A percentile compares a stretch with the other conserved stretches of the same genome.
These are phyloP conservation scores for Hymenoscyphus fraxineus DNA, from an alignment of 2,329 filamentous ascomycete species.

Conservation along the genomic window DNA sequence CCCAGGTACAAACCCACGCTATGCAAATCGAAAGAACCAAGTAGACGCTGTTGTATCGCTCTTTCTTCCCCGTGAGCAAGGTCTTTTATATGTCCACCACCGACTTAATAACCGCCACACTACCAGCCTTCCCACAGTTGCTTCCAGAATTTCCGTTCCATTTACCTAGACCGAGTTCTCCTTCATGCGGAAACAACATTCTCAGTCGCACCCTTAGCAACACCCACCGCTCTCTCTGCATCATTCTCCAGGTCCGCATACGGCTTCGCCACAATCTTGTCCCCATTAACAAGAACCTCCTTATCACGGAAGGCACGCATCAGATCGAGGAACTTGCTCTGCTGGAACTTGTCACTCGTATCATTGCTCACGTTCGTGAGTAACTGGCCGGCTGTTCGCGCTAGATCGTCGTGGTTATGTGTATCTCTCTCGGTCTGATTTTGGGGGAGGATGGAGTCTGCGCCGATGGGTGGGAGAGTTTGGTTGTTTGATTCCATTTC, in stretches of 20 bases:
- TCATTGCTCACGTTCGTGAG: slow-evolving; percentile 67
- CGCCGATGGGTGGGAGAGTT: slow-evolving; percentile 27
- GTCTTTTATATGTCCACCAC: no score
- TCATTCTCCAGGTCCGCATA: slow-evolving; percentile 4
- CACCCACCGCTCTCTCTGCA: slow-evolving; percentile 8
- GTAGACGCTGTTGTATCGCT: no score
- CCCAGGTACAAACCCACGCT: no score
- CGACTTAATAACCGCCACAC: no score
- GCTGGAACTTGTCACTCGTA: slow-evolving; percentile 68
- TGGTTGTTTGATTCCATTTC: neutral
- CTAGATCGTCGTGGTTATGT: slow-evolving; percentile 56
- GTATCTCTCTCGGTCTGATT: slow-evolving; percentile 32
- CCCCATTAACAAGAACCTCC: slow-evolving; percentile 69
- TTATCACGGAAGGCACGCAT: slow-evolving; percentile 72
- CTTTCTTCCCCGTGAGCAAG: no score
- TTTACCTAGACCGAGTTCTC: neutral
- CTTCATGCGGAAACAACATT: neutral
- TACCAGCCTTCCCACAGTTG: no score
- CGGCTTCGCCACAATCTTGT: slow-evolving; percentile 52
- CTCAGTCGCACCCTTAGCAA: neutral
- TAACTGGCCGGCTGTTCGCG: slow-evolving; percentile 66
- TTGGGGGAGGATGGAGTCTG: slow-evolving; percentile 32
- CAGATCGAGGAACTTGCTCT: slow-evolving; percentile 71
- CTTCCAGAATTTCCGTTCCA: neutral
- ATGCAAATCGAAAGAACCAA: no score